Percentiles rank a stretch among this genome's conserved stretches.
Evolutionary conservation across 2,329 filamentous ascomycete genomes (phyloP).

Genomic region (Aspergillus pseudoglaucus): DNA sequence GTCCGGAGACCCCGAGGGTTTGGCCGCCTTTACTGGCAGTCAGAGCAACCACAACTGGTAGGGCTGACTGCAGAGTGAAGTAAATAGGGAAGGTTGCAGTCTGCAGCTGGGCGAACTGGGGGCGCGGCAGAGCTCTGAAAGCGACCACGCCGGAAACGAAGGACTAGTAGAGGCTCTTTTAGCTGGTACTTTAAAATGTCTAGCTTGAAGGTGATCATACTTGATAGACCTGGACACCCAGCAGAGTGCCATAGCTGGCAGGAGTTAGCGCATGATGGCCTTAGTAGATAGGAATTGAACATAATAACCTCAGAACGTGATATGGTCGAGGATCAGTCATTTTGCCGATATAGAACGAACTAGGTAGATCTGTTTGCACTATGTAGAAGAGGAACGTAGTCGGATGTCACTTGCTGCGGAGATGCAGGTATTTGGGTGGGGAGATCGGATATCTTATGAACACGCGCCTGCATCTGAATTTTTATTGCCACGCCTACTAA

Average conservation of each 20-base stretch:
- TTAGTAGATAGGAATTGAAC: not conserved
- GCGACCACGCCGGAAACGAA: constrained; percentile 69
- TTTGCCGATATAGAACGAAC: constrained; percentile 3
- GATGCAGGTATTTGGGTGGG: not conserved
- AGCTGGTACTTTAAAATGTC: not conserved
- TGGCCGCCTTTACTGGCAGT: constrained; percentile 64
- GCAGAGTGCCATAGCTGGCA: constrained; percentile 72
- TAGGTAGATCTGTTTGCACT: not conserved
- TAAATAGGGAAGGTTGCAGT: constrained; percentile 72
- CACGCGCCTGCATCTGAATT: not conserved
- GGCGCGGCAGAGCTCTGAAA: constrained; percentile 68
- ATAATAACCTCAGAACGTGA: constrained; percentile 25
- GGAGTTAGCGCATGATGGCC: not conserved
- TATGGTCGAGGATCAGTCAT: constrained; percentile 31
- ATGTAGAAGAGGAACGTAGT: not conserved
- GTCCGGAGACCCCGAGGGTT: constrained; percentile 24
- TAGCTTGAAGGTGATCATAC: constrained; percentile 35
- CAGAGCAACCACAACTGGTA: constrained; percentile 66
- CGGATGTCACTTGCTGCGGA: not conserved
- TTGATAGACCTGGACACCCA: constrained; percentile 84
- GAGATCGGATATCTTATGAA: not conserved
- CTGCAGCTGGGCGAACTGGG: constrained; percentile 77
- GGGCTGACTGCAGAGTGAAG: constrained; percentile 72
- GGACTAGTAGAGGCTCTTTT: constrained; percentile 45
- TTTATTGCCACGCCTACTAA: constrained; percentile 14